Evolutionary conservation across 2,329 filamentous ascomycete genomes (phyloP), one percentile per base, ranked within the genome.

Genomic region (Pleomassaria siparia): DNA sequence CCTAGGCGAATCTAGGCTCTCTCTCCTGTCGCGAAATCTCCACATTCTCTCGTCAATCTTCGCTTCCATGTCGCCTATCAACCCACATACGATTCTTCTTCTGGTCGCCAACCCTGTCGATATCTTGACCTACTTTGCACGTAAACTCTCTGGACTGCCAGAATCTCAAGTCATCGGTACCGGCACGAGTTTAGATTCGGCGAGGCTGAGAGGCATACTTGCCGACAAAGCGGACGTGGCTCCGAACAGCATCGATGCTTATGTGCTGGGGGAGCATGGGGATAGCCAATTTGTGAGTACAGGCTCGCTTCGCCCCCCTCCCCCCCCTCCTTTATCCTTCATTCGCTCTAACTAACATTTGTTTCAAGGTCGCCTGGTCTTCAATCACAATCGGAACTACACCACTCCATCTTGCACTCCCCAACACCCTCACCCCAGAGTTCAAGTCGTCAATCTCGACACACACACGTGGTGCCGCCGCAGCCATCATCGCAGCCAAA

Each of bases 91-190:
- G 0, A 73, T 82, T 24, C 58, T 82, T 0, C 63, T 82, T 1
- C 62, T 81, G 1, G 77, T 81, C 3, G 73, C 80, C 2, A 81
- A 81, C 57, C 80, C 80, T 0, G 78, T 82, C 16, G 80, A 82
- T 55, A 66, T 82, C 22, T 66, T 82, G 26, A 80, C 80, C 1
- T 74, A 75, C 37, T 72, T 81, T 42, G 76, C 75, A 3, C 72
- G 73, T 25, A 66, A 75, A 37, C 60, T 78, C 13, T 76, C 76
- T 0, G 73, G 76, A 1, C 67, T 82, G 1, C 78, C 79, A 0
- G 56, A 69, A 29, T 62, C 55, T 9, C 79, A 80, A 50, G 78
- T 82, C 11, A 56, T 82, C 20, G 80, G 80, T 0, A 76, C 75
- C 3, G 80, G 79, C 10, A 82, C 80, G 0, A 77, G 75, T 53